Percentiles rank a stretch among this genome's conserved stretches.
phyloP scores from a whole-genome alignment of 805 yeast genomes.

The Lachancea kluyveri region DNA sequence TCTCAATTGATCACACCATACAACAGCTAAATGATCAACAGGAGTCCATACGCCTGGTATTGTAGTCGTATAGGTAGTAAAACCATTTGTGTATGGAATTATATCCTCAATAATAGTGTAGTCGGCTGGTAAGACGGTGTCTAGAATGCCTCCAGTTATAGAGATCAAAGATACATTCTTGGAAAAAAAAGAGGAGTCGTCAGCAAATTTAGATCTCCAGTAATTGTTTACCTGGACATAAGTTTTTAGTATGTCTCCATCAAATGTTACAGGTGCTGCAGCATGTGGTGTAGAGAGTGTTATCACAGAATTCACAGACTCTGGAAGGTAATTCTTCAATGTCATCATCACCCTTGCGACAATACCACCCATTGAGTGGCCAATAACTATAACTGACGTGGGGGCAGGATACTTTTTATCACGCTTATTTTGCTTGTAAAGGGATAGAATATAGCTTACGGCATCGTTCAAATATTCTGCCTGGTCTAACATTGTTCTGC shows the following conservation, averaged over 20 bases:
- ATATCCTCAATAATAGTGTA: slow-evolving; percentile 70
- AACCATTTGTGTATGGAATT: slow-evolving; percentile 70
- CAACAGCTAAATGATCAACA: slow-evolving; percentile 89
- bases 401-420: slow-evolving; percentile 35
- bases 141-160: slow-evolving; percentile 82
- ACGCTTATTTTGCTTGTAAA: slow-evolving; percentile 41
- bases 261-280: slow-evolving; percentile 88
- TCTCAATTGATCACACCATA: slow-evolving; percentile 91
- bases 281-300: slow-evolving; percentile 91
- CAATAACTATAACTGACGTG: slow-evolving; percentile 68
- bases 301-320: slow-evolving; percentile 74
- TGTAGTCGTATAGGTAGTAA: slow-evolving; percentile 77
- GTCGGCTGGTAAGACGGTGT: slow-evolving; percentile 81
- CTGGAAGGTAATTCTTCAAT: slow-evolving; percentile 63
- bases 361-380: slow-evolving; percentile 97
- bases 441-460: slow-evolving; percentile 59
- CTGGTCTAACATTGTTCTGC: slow-evolving; percentile 86
- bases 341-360: slow-evolving; percentile 84
- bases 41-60: slow-evolving; percentile 92
- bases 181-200: slow-evolving; percentile 20
- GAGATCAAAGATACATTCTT: slow-evolving; percentile 65
- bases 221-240: slow-evolving; percentile 70
- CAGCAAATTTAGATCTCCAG: slow-evolving; percentile 63
- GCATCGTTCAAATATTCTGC: slow-evolving; percentile 93
- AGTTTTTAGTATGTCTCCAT: slow-evolving; percentile 73